Evolutionary conservation across 108 stramenopile genomes (phyloP).

Genomic region (Cyclotella atomus): DNA sequence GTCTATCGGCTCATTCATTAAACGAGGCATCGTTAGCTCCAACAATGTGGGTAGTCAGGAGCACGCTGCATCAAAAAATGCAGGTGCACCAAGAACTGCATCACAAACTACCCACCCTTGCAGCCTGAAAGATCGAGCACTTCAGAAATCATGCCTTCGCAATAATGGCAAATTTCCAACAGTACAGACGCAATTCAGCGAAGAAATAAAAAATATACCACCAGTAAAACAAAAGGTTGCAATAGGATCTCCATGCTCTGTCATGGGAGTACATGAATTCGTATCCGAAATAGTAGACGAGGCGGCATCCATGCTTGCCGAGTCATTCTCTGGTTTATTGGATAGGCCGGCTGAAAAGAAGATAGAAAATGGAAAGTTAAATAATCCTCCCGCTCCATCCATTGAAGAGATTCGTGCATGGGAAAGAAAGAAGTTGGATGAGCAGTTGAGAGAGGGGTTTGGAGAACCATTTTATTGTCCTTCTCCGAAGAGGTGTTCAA

Average conservation of each 20-base stretch:
- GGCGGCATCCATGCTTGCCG: constrained; percentile 3
- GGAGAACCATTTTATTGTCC: constrained; percentile 19
- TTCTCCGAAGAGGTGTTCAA: no score
- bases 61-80: no score
- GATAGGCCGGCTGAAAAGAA: constrained; percentile 3
- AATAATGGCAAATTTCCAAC: background rate
- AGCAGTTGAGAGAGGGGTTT: constrained; percentile 11
- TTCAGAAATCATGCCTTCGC: background rate
- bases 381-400: background rate
- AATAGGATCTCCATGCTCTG: constrained; percentile 21
- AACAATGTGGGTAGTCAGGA: no score
- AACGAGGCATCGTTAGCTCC: no score
- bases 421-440: background rate
- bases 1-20: constrained; percentile 18
- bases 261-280: constrained; percentile 5
- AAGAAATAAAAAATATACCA: background rate
- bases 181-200: background rate
- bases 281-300: constrained; percentile 3
- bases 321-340: constrained; percentile 12
- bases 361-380: background rate
- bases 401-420: background rate
- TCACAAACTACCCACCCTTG: background rate
- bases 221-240: background rate
- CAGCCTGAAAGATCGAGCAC: background rate
- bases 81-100: background rate